Conservation (phyloP, 2,329 filamentous ascomycete genomes). For the Venturiaceae sp. region DNA sequence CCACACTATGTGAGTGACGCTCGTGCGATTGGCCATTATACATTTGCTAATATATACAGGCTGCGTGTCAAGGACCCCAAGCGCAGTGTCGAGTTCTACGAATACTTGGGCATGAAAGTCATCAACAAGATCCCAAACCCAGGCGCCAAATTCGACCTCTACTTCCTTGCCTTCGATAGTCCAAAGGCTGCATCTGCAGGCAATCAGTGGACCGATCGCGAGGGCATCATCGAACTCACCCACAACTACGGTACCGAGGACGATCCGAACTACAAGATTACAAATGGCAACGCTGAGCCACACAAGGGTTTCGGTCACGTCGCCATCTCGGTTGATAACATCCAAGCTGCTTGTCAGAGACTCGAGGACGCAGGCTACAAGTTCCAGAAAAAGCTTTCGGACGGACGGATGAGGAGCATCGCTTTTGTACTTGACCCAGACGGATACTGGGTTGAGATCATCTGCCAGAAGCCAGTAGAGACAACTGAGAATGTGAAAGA, state of each 20-base stretch:
- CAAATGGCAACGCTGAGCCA: conserved; percentile 87
- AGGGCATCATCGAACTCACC: conserved; percentile 81
- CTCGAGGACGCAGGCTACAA: conserved; percentile 83
- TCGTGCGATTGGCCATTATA: neutral
- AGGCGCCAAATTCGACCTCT: conserved; percentile 87
- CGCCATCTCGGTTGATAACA: conserved; percentile 57
- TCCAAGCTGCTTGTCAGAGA: conserved; percentile 81
- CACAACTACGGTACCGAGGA: conserved; percentile 83
- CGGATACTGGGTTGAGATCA: conserved; percentile 61
- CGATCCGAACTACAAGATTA: conserved; percentile 69
- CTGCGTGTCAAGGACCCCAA: conserved; percentile 91
- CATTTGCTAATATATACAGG: conserved; percentile 37
- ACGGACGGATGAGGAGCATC: conserved; percentile 79
- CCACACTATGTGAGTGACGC: conserved; percentile 38
- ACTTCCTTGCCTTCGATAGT: conserved; percentile 86
- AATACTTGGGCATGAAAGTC: conserved; percentile 71
- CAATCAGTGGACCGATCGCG: conserved; percentile 68
- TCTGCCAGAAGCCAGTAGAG: conserved; percentile 62
- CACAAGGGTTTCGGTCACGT: conserved; percentile 76
- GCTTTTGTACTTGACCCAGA: conserved; percentile 87
- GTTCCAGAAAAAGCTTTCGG: conserved; percentile 90
- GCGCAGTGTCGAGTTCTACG: conserved; percentile 78
- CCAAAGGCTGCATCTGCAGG: conserved; percentile 64
- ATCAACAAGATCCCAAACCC: conserved; percentile 74
- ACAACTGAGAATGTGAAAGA: conserved; percentile 61